Conservation (phyloP, 192 early-diverging fungal species). For the Fimicolochytrium jonesii region DNA sequence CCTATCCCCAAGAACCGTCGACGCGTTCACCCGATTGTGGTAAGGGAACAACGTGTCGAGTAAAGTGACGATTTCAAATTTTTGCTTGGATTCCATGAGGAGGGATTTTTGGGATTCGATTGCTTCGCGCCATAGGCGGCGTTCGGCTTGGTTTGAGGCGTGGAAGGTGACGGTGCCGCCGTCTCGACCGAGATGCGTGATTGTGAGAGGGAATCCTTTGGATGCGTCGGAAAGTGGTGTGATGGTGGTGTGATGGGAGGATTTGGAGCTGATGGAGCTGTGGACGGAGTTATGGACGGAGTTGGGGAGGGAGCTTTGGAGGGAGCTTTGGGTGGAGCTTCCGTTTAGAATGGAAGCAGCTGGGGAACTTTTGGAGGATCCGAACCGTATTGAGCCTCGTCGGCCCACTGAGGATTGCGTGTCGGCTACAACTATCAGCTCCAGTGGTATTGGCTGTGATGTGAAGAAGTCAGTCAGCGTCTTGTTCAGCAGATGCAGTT, state of each 20-base stretch:
- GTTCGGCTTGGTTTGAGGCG: constrained; percentile 66
- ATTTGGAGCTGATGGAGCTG: too few species aligned
- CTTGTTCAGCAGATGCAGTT: constrained; percentile 16
- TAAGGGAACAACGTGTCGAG: constrained; percentile 48
- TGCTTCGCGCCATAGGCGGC: constrained; percentile 78
- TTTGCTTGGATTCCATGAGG: constrained; percentile 31
- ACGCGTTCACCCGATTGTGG: constrained; percentile 56
- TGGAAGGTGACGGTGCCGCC: constrained; percentile 70
- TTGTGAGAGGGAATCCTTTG: constrained; percentile 69
- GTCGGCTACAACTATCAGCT: constrained; percentile 47
- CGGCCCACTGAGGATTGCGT: too few species aligned
- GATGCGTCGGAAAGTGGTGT: too few species aligned
- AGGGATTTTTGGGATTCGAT: constrained; percentile 62
- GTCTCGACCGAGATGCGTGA: constrained; percentile 69
- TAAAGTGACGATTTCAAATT: constrained; percentile 56
- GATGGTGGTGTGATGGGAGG: too few species aligned
- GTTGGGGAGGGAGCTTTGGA: not conserved
- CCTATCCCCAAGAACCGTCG: constrained; percentile 47
- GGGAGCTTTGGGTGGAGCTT: not conserved
- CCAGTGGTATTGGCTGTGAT: constrained; percentile 71
- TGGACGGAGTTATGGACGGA: constrained; percentile 29
- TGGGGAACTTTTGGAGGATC: too few species aligned
- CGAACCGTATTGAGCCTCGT: too few species aligned
- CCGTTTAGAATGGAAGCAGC: too few species aligned
- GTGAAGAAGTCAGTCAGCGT: constrained; percentile 29